phyloP scores from a whole-genome alignment of 1,284 basidiomycete genomes.

The Pterula multifida region DNA sequence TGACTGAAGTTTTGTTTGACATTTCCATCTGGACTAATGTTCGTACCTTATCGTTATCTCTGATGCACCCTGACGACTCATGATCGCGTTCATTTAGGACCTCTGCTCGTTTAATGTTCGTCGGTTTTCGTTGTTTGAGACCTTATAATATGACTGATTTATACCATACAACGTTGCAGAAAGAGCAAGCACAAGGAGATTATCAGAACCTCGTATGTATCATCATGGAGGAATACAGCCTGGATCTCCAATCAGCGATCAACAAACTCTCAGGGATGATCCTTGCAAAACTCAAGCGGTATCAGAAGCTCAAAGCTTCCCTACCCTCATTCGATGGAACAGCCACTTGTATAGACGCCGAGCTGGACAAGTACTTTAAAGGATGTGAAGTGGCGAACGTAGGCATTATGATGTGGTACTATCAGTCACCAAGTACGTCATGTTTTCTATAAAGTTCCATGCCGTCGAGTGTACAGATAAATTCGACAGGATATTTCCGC shows the following conservation, averaged over 20 bases:
- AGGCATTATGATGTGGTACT: not conserved
- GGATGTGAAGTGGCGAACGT: not conserved
- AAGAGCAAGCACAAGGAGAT: conserved; percentile 1
- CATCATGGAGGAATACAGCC: not conserved
- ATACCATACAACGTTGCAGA: not conserved
- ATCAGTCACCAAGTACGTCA: not conserved
- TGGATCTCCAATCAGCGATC: not conserved
- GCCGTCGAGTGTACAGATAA: not conserved
- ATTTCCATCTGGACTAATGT: not conserved
- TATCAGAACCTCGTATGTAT: not conserved
- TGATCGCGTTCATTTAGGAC: not conserved
- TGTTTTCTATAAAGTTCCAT: not conserved
- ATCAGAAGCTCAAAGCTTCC: not conserved
- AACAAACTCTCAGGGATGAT: not conserved
- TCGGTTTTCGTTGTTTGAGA: not conserved
- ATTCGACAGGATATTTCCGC: not conserved
- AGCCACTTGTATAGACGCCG: not conserved
- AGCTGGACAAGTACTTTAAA: not conserved
- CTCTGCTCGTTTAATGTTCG: not conserved
- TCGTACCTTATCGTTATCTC: not conserved
- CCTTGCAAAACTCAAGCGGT: not conserved
- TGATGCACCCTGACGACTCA: not conserved
- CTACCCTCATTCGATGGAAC: not conserved
- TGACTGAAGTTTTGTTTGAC: not conserved
- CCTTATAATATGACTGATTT: not conserved